These are phyloP conservation scores for Nemania diffusa DNA, from an alignment of 2,329 filamentous ascomycete species.

Conservation along the genomic window DNA sequence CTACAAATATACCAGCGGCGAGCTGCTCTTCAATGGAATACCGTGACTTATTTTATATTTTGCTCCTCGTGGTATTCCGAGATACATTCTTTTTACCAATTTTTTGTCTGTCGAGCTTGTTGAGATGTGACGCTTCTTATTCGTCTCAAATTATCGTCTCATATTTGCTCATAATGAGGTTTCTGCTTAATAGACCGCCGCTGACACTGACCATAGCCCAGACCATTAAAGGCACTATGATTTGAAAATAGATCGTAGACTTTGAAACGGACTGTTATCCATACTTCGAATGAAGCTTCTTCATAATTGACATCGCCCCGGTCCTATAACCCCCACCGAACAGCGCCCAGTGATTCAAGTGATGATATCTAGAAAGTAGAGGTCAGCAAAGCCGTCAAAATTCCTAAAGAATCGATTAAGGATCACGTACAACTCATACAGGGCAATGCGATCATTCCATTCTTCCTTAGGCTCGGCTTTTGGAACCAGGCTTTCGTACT, in stretches of 20 bases:
- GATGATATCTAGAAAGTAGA: constrained; percentile 73
- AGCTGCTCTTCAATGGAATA: background rate
- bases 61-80: background rate
- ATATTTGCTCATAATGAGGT: background rate
- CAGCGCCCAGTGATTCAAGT: constrained; percentile 86
- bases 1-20: constrained; percentile 3
- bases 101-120: background rate
- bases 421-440: constrained; percentile 82
- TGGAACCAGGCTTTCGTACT: constrained; percentile 79
- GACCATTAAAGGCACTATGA: background rate
- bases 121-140: background rate
- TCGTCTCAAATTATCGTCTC: background rate
- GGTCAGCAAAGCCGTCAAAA: constrained; percentile 15
- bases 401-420: background rate
- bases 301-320: constrained; percentile 84
- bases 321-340: constrained; percentile 83
- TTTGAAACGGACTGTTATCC: constrained; percentile 49
- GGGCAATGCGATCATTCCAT: constrained; percentile 81
- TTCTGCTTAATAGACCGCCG: background rate
- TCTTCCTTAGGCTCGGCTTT: constrained; percentile 84
- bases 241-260: background rate
- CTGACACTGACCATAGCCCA: background rate
- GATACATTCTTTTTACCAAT: background rate
- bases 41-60: background rate
- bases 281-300: constrained; percentile 77